Conservation (phyloP, 2,329 filamentous ascomycete genomes). For the Colletotrichum trifolii region DNA sequence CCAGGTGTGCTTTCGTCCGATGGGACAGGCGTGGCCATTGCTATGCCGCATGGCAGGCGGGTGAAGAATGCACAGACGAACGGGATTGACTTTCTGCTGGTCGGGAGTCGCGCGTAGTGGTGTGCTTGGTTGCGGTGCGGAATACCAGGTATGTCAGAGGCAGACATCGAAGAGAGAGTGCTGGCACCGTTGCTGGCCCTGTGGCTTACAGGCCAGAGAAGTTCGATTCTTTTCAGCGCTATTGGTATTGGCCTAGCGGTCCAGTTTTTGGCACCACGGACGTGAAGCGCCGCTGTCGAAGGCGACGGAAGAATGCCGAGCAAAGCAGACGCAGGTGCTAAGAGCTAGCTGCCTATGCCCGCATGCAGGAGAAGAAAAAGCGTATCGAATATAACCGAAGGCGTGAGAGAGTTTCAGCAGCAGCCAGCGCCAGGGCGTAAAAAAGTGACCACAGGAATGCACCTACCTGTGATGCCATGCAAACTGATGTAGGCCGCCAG, state of each 20-base stretch:
- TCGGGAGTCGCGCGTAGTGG: constrained; percentile 12
- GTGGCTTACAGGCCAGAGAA: no score
- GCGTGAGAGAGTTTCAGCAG: neutral
- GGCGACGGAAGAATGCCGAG: constrained; percentile 24
- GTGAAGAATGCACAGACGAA: constrained; percentile 15
- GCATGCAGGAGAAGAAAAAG: no score
- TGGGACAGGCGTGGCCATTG: neutral
- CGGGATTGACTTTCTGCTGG: constrained; percentile 9
- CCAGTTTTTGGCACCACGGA: no score
- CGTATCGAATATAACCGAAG: no score
- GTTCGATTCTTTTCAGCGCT: no score
- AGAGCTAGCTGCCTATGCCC: no score
- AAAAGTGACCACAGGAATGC: neutral
- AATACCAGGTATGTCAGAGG: neutral
- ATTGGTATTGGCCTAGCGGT: no score
- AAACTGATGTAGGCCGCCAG: no score
- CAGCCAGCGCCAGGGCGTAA: neutral
- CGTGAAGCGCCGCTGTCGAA: no score
- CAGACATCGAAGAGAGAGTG: neutral
- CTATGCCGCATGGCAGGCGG: neutral
- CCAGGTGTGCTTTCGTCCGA: constrained; percentile 23
- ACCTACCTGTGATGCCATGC: no score
- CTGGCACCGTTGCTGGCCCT: no score
- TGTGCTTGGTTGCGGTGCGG: no score
- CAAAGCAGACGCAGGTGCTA: neutral